These are phyloP conservation scores for Calonectria ilicicola DNA, from an alignment of 2,329 filamentous ascomycete genomes.

Conservation along the genomic window DNA sequence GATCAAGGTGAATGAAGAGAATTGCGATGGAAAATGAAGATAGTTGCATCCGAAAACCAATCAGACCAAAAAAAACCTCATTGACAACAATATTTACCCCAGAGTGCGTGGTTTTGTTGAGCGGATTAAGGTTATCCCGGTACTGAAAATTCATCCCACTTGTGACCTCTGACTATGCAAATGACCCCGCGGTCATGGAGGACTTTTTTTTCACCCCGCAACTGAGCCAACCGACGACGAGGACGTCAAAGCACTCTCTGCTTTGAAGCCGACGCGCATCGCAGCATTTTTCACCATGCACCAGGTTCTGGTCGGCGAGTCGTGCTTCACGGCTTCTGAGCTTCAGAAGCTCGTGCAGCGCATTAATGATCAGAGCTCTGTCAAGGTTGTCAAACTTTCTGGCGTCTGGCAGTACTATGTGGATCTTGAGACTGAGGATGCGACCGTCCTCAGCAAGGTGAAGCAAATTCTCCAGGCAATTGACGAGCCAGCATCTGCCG, in stretches of 20 bases:
- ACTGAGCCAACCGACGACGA: constrained; percentile 28
- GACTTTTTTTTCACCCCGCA: constrained; percentile 36
- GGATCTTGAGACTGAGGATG: constrained; percentile 61
- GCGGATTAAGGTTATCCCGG: constrained; percentile 39
- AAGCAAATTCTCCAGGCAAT: constrained; percentile 59
- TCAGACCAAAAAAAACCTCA: neutral
- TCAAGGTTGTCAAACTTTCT: constrained; percentile 60
- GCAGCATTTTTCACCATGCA: constrained; percentile 45
- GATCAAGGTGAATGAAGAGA: neutral
- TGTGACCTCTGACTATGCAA: constrained; percentile 16
- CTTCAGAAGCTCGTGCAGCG: constrained; percentile 58
- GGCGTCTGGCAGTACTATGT: constrained; percentile 76
- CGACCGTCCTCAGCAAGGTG: constrained; percentile 55
- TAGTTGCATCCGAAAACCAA: no score
- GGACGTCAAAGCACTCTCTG: constrained; percentile 41
- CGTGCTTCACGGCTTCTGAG: constrained; percentile 63
- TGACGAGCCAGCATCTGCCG: constrained; percentile 42
- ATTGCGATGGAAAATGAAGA: neutral
- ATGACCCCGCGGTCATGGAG: constrained; percentile 36
- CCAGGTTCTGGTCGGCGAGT: constrained; percentile 53
- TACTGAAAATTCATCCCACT: constrained; percentile 23
- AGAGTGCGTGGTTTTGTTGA: neutral
- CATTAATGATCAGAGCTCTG: constrained; percentile 56
- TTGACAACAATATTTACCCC: neutral
- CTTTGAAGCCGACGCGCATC: constrained; percentile 39